phyloP scores from a whole-genome alignment of 306 rosid species.

The Begonia loranthoides region DNA sequence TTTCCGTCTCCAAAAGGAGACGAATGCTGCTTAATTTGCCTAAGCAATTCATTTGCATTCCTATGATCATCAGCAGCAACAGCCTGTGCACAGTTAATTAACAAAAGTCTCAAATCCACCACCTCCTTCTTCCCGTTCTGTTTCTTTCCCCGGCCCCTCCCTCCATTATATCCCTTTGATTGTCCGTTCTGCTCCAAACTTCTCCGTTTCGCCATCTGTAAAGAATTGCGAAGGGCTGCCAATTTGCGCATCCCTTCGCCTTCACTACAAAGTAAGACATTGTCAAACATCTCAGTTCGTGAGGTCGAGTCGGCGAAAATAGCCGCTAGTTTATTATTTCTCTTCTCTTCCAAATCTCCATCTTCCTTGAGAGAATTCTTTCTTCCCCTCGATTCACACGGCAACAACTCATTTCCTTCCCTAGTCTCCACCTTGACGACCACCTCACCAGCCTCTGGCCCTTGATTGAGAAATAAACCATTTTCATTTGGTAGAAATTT shows the following conservation, averaged over 20 bases:
- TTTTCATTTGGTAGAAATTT: constrained; percentile 67
- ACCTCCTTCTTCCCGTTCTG: constrained; percentile 52
- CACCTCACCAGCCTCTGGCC: constrained; percentile 14
- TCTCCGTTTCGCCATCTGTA: constrained; percentile 29
- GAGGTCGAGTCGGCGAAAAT: constrained; percentile 44
- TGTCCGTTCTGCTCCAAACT: constrained; percentile 25
- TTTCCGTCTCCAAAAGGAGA: constrained; percentile 73
- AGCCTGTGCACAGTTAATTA: constrained; percentile 75
- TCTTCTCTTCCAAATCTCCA: constrained; percentile 42
- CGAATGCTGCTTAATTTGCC: constrained; percentile 60
- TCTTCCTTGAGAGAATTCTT: constrained; percentile 39
- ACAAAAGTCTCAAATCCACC: constrained; percentile 78
- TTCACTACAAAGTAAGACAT: constrained; percentile 36
- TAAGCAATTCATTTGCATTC: constrained; percentile 57
- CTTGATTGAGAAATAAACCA: constrained; percentile 28
- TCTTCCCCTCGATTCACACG: constrained; percentile 33
- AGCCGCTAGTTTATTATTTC: constrained; percentile 77
- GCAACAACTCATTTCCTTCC: constrained; percentile 18
- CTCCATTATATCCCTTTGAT: constrained; percentile 24
- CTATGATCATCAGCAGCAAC: constrained; percentile 84
- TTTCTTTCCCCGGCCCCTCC: constrained; percentile 65
- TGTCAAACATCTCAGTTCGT: constrained; percentile 50
- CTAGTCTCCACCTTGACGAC: constrained; percentile 35
- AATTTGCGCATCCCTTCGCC: constrained; percentile 36
- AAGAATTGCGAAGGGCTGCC: constrained; percentile 38